Evolutionary conservation across 306 rosid species (phyloP).

Genomic region (Prunus davidiana): DNA sequence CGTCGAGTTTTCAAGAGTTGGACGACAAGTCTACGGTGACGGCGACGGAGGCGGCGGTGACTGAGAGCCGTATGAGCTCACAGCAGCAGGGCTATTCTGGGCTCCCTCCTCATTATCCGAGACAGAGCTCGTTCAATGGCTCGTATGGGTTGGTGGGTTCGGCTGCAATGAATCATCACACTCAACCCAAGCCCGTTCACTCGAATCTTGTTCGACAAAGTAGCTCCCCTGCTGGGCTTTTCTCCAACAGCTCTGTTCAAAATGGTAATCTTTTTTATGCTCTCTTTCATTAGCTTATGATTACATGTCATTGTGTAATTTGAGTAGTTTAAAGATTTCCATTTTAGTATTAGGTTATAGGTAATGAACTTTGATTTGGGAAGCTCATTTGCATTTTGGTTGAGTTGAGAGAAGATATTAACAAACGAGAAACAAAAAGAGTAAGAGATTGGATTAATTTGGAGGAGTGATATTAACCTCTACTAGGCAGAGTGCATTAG

Average conservation of each 20-base stretch:
- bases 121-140: constrained; percentile 42
- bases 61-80: constrained; percentile 35
- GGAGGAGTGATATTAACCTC: too few relatives aligned
- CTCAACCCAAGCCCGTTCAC: constrained; percentile 24
- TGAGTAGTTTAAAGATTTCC: neutral
- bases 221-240: constrained; percentile 61
- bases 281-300: constrained; percentile 4
- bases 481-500: too few relatives aligned
- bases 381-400: neutral
- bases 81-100: constrained; percentile 38
- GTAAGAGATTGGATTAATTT: neutral
- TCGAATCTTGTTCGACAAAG: constrained; percentile 52
- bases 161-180: constrained; percentile 32
- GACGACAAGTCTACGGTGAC: constrained; percentile 33
- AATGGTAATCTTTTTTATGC: constrained; percentile 42
- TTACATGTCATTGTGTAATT: neutral
- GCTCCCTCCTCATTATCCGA: constrained; percentile 85
- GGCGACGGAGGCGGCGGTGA: constrained; percentile 1
- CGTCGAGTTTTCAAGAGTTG: constrained; percentile 31
- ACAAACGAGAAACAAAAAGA: neutral
- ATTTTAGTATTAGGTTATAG: neutral
- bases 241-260: constrained; percentile 48
- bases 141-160: constrained; percentile 53
- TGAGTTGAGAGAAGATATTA: neutral
- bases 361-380: neutral